Conservation (phyloP, 371 early-diverging fungal genomes). For the Parasitella parasitica region DNA sequence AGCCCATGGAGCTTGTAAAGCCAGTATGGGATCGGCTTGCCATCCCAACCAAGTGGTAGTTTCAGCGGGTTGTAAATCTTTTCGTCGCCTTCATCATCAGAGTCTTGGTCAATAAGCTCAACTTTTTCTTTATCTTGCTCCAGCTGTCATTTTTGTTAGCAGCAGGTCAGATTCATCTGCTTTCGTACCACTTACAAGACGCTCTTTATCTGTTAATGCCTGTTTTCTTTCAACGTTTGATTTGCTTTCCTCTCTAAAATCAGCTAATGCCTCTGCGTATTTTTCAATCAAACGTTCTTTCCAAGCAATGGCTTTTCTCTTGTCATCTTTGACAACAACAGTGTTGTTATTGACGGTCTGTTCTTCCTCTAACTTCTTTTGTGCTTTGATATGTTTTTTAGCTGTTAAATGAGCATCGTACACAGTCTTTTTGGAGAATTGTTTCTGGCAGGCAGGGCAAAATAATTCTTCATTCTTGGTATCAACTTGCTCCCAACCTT, state of each 20-base stretch:
- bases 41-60: constrained; percentile 97
- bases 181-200: constrained; percentile 58
- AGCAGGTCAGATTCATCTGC: too few species aligned
- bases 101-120: constrained; percentile 71
- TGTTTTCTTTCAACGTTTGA: constrained; percentile 92
- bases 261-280: constrained; percentile 60
- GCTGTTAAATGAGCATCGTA: constrained; percentile 85
- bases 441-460: constrained; percentile 83
- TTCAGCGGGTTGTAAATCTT: constrained; percentile 96
- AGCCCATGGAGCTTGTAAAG: constrained; percentile 97
- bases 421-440: constrained; percentile 84
- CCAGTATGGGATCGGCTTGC: constrained; percentile 99
- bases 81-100: constrained; percentile 86
- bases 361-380: constrained; percentile 48
- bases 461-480: constrained; percentile 54
- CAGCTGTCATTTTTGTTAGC: constrained; percentile 16
- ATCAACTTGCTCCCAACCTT: constrained; percentile 64
- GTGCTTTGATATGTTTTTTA: constrained; percentile 89
- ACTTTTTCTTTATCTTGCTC: constrained; percentile 77
- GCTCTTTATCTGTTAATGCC: constrained; percentile 89
- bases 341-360: constrained; percentile 21
- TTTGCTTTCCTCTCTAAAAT: constrained; percentile 76
- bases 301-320: constrained; percentile 60
- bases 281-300: constrained; percentile 65
- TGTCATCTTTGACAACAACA: constrained; percentile 48